These are phyloP conservation scores for Paracoccidioides brasiliensis DNA, from an alignment of 2,329 filamentous ascomycete genomes.

Conservation along the genomic window DNA sequence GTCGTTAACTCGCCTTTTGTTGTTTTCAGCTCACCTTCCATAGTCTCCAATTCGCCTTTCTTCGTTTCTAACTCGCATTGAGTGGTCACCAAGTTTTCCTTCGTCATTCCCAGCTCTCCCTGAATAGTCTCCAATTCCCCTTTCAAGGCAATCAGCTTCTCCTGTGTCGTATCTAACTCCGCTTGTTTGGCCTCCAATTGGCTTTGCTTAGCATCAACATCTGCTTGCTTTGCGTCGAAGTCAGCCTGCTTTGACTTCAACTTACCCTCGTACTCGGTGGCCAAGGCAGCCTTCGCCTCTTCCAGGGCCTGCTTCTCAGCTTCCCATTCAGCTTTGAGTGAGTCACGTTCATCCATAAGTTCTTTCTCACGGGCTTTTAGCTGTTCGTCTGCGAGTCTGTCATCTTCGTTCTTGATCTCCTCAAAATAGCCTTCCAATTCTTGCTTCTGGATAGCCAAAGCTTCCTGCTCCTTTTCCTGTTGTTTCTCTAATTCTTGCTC, in stretches of 20 bases:
- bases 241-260: conserved; percentile 18
- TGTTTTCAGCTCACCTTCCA: conserved; percentile 8
- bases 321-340: conserved; percentile 24
- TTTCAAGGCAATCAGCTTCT: conserved; percentile 17
- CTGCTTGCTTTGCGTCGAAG: conserved; percentile 20
- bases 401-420: conserved; percentile 32
- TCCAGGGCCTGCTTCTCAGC: conserved; percentile 27
- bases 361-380: conserved; percentile 30
- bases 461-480: conserved; percentile 29
- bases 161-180: conserved; percentile 17
- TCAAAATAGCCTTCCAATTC: conserved; percentile 37
- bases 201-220: conserved; percentile 23
- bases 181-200: conserved; percentile 18
- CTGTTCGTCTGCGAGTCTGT: conserved; percentile 25
- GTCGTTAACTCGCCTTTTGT: conserved; percentile 9
- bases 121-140: conserved; percentile 18
- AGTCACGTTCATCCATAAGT: conserved; percentile 28
- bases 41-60: conserved; percentile 6
- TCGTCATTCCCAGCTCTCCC: conserved; percentile 15
- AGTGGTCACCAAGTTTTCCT: conserved; percentile 9
- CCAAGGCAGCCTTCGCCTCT: conserved; percentile 23
- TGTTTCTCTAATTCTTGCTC: conserved; percentile 32
- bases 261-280: conserved; percentile 23
- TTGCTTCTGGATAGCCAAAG: conserved; percentile 31
- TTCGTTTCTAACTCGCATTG: conserved; percentile 10